Evolutionary conservation across 2,329 filamentous ascomycete species (phyloP), one percentile per base, ranked within the genome.

Genomic region (Leptographium lundbergii): DNA sequence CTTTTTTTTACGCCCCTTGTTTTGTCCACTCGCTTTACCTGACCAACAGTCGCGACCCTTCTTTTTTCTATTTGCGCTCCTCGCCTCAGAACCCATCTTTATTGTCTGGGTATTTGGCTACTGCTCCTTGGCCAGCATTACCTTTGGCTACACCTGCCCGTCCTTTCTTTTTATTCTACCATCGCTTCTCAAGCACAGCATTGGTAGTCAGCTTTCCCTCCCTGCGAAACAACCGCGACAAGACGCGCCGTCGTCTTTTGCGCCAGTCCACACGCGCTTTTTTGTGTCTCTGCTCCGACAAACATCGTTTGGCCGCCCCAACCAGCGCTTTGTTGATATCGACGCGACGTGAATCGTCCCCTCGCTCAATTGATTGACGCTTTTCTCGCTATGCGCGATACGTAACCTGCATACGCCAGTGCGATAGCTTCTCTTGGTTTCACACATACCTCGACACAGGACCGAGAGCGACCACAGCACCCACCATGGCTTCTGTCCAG

Each of bases 401-500:
- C 57, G 25, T 58, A 25, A 58, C 22, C 34, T 36, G 47, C 57
- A 54, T 47, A 53, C 47, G 22, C 48, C 57, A 51, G 29, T 47
- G 25, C 32, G 57, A 54, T 39, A 17, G 25, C 48, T 45, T 34
- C 32, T 11, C 50, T 32, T 24, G 25, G n/a, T 45, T 36, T 24
- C 34, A 29, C 32, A 32, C 22, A 9, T 22, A 34, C 22, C 19
- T 39, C 36, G 36, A 48, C 27, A 17, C n/a, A n/a, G 63, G 61
- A 63, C 62, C 64, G 47, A 22, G 24, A 25, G 10, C 32, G 17
- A 39, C 47, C 45, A 36, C 19, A 52, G 45, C 58, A 29, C 47
- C 69, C 73, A 80, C 61, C 68, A 95, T 95, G 89, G 86, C 89
- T 71, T 91, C 88, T 63, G 84, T 91, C 68, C 89, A 94, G 75